A percentile compares a stretch with the other conserved stretches of the same genome.
Conservation (phyloP, 2,329 filamentous ascomycete species). For the Exophiala viscosa region DNA sequence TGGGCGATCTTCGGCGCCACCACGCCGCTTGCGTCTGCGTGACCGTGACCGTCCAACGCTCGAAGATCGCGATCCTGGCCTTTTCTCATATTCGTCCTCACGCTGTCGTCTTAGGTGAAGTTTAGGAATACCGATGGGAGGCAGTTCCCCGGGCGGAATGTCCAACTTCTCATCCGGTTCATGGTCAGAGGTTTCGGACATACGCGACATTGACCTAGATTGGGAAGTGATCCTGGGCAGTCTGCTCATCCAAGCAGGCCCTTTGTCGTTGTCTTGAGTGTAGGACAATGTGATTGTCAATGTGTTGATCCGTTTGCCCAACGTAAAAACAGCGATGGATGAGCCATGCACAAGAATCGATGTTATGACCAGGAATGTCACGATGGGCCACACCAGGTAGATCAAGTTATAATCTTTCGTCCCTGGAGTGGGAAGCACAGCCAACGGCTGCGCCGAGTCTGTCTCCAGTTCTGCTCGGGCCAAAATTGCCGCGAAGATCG, state of each 20-base stretch:
- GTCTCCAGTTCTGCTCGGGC: constrained; percentile 87
- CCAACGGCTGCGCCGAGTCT: constrained; percentile 68
- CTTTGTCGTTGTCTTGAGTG: constrained; percentile 82
- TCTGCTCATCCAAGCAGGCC: constrained; percentile 91
- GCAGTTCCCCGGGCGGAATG: constrained; percentile 66
- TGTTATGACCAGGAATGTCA: constrained; percentile 85
- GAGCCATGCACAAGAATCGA: constrained; percentile 96
- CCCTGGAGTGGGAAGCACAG: constrained; percentile 51
- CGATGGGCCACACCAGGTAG: constrained; percentile 90
- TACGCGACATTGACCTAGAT: constrained; percentile 77
- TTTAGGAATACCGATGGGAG: constrained; percentile 66
- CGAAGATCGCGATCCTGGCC: constrained; percentile 54
- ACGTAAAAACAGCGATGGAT: constrained; percentile 95
- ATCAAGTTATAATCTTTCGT: constrained; percentile 68
- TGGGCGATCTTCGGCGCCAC: constrained; percentile 68
- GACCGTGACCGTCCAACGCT: constrained; percentile 40
- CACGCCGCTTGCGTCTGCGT: constrained; percentile 59
- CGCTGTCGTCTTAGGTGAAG: constrained; percentile 76
- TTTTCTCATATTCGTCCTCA: constrained; percentile 63
- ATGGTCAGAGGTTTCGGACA: constrained; percentile 44
- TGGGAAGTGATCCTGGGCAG: constrained; percentile 79
- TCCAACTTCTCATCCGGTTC: constrained; percentile 50
- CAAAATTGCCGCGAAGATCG: constrained; percentile 90
- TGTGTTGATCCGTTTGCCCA: constrained; percentile 97
- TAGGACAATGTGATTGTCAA: constrained; percentile 94